phyloP scores from a whole-genome alignment of 2,329 filamentous ascomycete genomes.

The Aureobasidium sp. region DNA sequence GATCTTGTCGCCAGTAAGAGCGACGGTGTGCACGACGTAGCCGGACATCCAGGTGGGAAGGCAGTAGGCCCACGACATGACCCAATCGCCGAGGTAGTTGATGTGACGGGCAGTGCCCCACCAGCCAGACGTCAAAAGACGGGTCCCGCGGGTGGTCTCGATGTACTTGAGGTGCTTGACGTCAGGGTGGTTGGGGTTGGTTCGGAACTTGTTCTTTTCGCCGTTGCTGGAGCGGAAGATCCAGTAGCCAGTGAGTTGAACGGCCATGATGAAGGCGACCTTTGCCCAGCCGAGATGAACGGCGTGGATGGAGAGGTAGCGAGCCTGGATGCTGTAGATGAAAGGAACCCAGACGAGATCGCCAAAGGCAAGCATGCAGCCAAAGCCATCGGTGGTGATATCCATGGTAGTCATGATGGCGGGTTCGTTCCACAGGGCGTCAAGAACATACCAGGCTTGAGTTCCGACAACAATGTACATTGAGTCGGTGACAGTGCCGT shows the following conservation, averaged over 20 bases:
- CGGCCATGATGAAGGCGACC: constrained; percentile 55
- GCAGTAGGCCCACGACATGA: constrained; percentile 86
- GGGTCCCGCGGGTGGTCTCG: constrained; percentile 73
- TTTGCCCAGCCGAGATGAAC: constrained; percentile 66
- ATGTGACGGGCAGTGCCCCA: constrained; percentile 89
- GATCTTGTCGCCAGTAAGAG: constrained; percentile 54
- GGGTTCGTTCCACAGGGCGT: constrained; percentile 79
- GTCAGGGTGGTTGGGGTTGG: constrained; percentile 70
- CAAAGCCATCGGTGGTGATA: constrained; percentile 86
- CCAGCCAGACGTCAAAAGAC: constrained; percentile 79
- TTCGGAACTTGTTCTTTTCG: constrained; percentile 92
- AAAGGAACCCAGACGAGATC: constrained; percentile 92
- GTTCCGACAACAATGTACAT: constrained; percentile 68
- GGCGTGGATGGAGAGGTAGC: constrained; percentile 78
- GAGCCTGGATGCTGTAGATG: constrained; percentile 74
- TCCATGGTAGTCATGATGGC: constrained; percentile 92
- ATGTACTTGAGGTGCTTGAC: constrained; percentile 77
- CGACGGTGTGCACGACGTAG: constrained; percentile 60
- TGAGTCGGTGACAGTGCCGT: constrained; percentile 77
- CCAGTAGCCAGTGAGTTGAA: constrained; percentile 69
- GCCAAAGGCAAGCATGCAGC: constrained; percentile 89
- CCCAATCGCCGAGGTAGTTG: constrained; percentile 94
- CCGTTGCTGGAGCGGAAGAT: constrained; percentile 93
- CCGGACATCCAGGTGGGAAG: constrained; percentile 80
- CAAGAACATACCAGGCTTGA: constrained; percentile 76